Conservation (phyloP, 768 basidiomycete species). For the Leccinum longicurvipes region DNA sequence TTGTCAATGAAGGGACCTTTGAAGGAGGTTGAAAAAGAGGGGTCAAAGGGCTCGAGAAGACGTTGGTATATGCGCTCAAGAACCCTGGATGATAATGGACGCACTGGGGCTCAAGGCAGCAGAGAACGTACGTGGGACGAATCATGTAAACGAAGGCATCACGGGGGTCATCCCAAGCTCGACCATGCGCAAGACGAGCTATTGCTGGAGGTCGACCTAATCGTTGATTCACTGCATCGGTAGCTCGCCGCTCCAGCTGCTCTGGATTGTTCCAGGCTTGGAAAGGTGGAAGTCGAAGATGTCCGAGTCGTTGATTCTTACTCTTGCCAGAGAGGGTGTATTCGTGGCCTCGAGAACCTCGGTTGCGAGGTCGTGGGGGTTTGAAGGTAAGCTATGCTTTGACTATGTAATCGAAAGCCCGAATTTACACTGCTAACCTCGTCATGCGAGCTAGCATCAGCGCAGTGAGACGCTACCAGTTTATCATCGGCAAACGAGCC, state of each 20-base stretch:
- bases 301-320: slow-evolving; percentile 34
- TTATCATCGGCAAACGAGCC: neutral
- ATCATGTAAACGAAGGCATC: slow-evolving; percentile 41
- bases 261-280: slow-evolving; percentile 35
- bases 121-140: slow-evolving; percentile 34
- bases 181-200: slow-evolving; percentile 25
- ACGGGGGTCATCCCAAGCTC: slow-evolving; percentile 37
- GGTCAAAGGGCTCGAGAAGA: slow-evolving; percentile 16
- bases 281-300: slow-evolving; percentile 30
- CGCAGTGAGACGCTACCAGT: neutral
- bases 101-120: neutral
- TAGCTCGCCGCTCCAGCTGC: slow-evolving; percentile 36
- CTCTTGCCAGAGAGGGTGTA: slow-evolving; percentile 32
- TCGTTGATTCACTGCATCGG: slow-evolving; percentile 21
- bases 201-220: slow-evolving; percentile 36
- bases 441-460: neutral
- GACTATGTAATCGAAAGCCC: neutral
- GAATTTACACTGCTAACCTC: neutral
- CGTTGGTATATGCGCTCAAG: slow-evolving; percentile 32
- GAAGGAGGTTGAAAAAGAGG: slow-evolving; percentile 36
- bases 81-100: slow-evolving; percentile 26
- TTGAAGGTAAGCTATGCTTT: no score
- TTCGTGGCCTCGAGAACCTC: no score
- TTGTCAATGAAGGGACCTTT: slow-evolving; percentile 35
- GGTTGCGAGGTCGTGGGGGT: no score